Conservation (phyloP, 495 filamentous ascomycete genomes). For the Bombardia bombarda region DNA sequence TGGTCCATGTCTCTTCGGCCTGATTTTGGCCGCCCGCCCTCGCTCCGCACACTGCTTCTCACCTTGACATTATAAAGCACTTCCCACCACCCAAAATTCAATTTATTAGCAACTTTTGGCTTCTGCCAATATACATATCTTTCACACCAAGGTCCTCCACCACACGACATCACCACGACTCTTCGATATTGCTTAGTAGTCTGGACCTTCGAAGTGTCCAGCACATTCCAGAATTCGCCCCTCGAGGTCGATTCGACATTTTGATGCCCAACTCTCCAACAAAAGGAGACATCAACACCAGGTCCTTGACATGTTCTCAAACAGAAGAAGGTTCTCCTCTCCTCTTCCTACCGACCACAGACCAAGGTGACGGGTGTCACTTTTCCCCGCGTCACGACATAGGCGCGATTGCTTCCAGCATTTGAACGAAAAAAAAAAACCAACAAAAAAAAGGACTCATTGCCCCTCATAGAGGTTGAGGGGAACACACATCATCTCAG, state of each 20-base stretch:
- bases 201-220: constrained; percentile 25
- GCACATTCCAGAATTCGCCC: constrained; percentile 16
- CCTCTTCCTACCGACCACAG: constrained; percentile 48
- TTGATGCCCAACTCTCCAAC: constrained; percentile 23
- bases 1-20: constrained; percentile 1
- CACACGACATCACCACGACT: constrained; percentile 10
- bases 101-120: neutral
- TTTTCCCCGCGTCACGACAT: constrained; percentile 40
- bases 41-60: constrained; percentile 4
- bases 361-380: constrained; percentile 47
- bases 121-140: constrained; percentile 2
- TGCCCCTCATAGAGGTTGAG: constrained; percentile 13
- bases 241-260: constrained; percentile 22
- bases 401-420: constrained; percentile 28
- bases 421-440: constrained; percentile 13
- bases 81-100: constrained; percentile 6
- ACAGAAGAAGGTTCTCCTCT: constrained; percentile 39
- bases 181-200: constrained; percentile 14
- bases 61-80: constrained; percentile 14
- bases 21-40: constrained; percentile 7
- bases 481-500: constrained; percentile 8
- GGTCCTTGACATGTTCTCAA: constrained; percentile 43
- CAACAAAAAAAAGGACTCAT: constrained; percentile 8
- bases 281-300: constrained; percentile 28
- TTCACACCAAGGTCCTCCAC: neutral